Conservation (phyloP, 768 basidiomycete genomes). For the Obba rivulosa region DNA sequence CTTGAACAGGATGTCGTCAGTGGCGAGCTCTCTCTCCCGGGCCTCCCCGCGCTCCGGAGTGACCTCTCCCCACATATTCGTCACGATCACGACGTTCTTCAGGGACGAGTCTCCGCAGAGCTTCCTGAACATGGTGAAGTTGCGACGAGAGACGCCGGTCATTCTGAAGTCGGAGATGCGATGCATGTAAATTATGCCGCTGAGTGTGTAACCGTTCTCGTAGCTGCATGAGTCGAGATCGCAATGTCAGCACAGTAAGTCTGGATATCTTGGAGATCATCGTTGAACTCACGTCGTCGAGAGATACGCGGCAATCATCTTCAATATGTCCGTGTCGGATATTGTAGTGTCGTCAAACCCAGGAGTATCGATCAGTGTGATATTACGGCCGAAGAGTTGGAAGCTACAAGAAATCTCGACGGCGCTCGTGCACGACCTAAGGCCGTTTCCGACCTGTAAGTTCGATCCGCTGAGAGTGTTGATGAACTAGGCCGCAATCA, state of each 20-base stretch:
- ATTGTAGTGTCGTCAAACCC: constrained; percentile 15
- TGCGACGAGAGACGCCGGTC: constrained; percentile 5
- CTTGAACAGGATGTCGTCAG: constrained; percentile 92
- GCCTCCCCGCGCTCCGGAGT: constrained; percentile 1
- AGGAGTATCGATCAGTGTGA: constrained; percentile 14
- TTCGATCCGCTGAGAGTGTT: constrained; percentile 13
- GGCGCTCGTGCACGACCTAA: constrained; percentile 10
- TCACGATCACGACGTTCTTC: constrained; percentile 18
- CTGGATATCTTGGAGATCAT: neutral
- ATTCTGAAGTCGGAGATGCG: constrained; percentile 18
- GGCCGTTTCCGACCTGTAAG: constrained; percentile 1
- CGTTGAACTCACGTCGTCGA: constrained; percentile 1
- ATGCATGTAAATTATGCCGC: constrained; percentile 20
- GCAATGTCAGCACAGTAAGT: neutral
- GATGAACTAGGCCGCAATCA: constrained; percentile 10
- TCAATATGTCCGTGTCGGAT: constrained; percentile 9
- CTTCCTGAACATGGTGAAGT: constrained; percentile 15
- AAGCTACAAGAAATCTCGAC: constrained; percentile 4
- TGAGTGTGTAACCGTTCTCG: constrained; percentile 7
- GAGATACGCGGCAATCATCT: constrained; percentile 5
- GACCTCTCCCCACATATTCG: constrained; percentile 24
- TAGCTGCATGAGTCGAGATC: constrained; percentile 15
- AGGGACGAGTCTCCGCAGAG: constrained; percentile 17
- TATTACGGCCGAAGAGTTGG: constrained; percentile 3
- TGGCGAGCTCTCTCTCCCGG: constrained; percentile 8